phyloP scores from a whole-genome alignment of 2,329 filamentous ascomycete species.

The Gaeumannomyces tritici region DNA sequence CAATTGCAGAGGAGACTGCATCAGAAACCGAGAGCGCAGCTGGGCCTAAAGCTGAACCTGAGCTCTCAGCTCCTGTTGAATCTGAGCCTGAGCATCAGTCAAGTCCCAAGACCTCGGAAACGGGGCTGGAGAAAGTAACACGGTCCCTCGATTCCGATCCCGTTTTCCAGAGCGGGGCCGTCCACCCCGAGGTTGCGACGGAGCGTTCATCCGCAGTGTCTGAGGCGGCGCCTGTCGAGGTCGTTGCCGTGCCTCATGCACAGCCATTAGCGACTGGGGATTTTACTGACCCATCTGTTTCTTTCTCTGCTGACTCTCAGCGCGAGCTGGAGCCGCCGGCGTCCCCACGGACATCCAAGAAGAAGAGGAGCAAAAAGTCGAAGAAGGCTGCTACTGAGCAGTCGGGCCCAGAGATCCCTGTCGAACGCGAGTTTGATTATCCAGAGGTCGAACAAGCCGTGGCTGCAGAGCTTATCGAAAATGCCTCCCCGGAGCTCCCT shows the following conservation, averaged over 20 bases:
- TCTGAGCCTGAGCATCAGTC: background rate
- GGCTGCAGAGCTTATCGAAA: background rate
- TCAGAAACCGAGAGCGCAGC: background rate
- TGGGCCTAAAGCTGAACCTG: background rate
- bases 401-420: background rate
- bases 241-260: background rate
- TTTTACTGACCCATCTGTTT: background rate
- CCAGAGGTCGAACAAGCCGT: no score
- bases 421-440: background rate
- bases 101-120: background rate
- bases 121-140: background rate
- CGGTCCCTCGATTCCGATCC: background rate
- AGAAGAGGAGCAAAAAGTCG: background rate
- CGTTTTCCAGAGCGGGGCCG: background rate
- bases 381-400: background rate
- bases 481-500: background rate
- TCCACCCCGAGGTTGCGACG: background rate
- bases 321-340: background rate
- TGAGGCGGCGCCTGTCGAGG: background rate
- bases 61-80: background rate
- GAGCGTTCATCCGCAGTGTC: background rate
- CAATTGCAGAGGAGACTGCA: background rate
- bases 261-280: background rate
- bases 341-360: background rate
- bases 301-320: background rate